Conservation (phyloP, 2,329 filamentous ascomycete species). For the Claviceps sorghi region DNA sequence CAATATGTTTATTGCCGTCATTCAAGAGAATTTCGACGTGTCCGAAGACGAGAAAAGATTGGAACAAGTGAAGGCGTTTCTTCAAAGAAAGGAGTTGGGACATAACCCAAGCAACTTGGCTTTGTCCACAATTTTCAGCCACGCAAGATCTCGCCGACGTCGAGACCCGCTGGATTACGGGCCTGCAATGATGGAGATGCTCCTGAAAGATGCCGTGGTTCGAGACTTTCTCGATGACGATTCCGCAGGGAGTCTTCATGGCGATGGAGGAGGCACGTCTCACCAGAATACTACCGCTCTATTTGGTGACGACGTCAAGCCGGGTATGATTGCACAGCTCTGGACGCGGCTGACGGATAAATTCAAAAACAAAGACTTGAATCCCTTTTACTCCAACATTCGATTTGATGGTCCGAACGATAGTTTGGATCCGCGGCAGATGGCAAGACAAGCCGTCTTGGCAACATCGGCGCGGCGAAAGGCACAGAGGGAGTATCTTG, state of each 20-base stretch:
- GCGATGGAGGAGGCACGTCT: constrained; percentile 15
- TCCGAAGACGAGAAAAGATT: constrained; percentile 96
- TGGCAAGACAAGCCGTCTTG: constrained; percentile 81
- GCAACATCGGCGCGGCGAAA: constrained; percentile 70
- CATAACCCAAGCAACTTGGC: constrained; percentile 60
- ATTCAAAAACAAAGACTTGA: constrained; percentile 59
- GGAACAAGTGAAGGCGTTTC: constrained; percentile 88
- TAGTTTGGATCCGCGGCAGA: constrained; percentile 65
- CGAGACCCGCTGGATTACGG: constrained; percentile 86
- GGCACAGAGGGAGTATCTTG: constrained; percentile 81
- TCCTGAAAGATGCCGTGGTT: constrained; percentile 90
- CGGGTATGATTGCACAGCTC: constrained; percentile 42
- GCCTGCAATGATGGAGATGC: constrained; percentile 84
- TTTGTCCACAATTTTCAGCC: constrained; percentile 53
- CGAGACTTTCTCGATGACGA: constrained; percentile 86
- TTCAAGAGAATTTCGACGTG: constrained; percentile 98
- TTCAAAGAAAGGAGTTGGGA: constrained; percentile 78
- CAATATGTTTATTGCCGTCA: constrained; percentile 99
- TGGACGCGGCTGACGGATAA: constrained; percentile 46
- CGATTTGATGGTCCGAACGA: constrained; percentile 60
- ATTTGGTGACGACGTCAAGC: constrained; percentile 31
- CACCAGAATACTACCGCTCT: constrained; percentile 20
- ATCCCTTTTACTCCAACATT: constrained; percentile 79
- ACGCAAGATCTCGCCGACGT: constrained; percentile 42
- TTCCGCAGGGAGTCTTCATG: constrained; percentile 16